Conservation (phyloP, 31 red algal genomes). For the Odonthalia washingtoniensis region DNA sequence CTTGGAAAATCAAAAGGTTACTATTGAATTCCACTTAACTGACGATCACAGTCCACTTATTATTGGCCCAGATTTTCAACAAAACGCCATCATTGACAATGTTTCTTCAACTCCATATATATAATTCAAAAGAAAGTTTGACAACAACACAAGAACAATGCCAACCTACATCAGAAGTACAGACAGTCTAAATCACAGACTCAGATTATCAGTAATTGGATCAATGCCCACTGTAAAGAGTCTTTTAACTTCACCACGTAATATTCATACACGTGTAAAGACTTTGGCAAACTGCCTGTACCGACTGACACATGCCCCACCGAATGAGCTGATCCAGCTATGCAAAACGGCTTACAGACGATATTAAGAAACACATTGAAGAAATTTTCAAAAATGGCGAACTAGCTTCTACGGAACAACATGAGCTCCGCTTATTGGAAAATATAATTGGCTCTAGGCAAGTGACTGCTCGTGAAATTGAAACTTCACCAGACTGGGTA, state of each 20-base stretch:
- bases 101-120: neutral
- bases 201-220: neutral
- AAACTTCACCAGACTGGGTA: conserved; percentile 20
- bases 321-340: conserved; percentile 21
- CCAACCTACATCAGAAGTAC: neutral
- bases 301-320: neutral
- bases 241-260: neutral
- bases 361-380: neutral
- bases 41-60: conserved; percentile 1
- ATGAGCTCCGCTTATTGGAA: no score
- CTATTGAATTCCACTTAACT: conserved; percentile 19
- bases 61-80: conserved; percentile 5
- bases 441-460: conserved; percentile 4
- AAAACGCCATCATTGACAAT: neutral
- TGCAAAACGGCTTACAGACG: neutral
- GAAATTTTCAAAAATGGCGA: neutral
- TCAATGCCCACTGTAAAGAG: neutral
- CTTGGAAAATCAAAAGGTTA: neutral
- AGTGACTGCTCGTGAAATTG: neutral
- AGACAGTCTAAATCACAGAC: neutral
- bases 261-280: neutral
- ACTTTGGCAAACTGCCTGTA: neutral
- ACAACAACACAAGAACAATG: neutral
- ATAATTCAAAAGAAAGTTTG: neutral
- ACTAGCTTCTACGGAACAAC: no score